Percentiles rank a stretch among this genome's conserved stretches.
phyloP scores from a whole-genome alignment of 2,329 filamentous ascomycete species.

The Trichoderma koningii region DNA sequence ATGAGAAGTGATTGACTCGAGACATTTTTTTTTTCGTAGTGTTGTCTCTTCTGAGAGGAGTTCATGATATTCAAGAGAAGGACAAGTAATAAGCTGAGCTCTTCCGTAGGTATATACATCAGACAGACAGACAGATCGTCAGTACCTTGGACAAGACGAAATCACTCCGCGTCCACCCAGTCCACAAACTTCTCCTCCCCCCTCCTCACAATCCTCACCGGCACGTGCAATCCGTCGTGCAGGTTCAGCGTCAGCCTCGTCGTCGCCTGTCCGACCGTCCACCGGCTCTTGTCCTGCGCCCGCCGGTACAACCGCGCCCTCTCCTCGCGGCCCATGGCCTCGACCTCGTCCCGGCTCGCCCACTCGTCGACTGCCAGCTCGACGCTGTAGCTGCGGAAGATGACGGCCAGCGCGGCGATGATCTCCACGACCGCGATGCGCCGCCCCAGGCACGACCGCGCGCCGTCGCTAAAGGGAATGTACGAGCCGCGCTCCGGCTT shows the following conservation, averaged over 20 bases:
- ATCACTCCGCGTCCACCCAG: constrained; percentile 34
- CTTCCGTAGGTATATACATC: background rate
- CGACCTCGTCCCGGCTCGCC: constrained; percentile 57
- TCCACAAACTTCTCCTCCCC: constrained; percentile 68
- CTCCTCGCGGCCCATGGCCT: constrained; percentile 49
- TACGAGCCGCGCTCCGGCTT: constrained; percentile 58
- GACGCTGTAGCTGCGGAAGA: constrained; percentile 63
- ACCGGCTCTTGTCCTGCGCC: constrained; percentile 58
- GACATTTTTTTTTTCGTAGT: too few species aligned
- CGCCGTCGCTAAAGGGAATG: constrained; percentile 60
- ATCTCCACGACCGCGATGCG: constrained; percentile 63
- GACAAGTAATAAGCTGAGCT: background rate
- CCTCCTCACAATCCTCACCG: constrained; percentile 67
- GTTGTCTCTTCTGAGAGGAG: too few species aligned
- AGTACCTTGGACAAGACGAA: background rate
- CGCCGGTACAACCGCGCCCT: constrained; percentile 59
- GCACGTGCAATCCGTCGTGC: constrained; percentile 58
- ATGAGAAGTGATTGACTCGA: too few species aligned
- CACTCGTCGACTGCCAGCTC: constrained; percentile 69
- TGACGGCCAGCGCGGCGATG: constrained; percentile 54
- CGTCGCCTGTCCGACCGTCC: constrained; percentile 56
- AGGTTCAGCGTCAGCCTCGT: constrained; percentile 74
- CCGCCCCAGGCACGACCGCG: constrained; percentile 59
- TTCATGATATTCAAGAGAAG: too few species aligned
- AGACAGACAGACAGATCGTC: background rate